phyloP scores from a whole-genome alignment of 108 stramenopile species.

The Stephanodiscus minutulus region DNA sequence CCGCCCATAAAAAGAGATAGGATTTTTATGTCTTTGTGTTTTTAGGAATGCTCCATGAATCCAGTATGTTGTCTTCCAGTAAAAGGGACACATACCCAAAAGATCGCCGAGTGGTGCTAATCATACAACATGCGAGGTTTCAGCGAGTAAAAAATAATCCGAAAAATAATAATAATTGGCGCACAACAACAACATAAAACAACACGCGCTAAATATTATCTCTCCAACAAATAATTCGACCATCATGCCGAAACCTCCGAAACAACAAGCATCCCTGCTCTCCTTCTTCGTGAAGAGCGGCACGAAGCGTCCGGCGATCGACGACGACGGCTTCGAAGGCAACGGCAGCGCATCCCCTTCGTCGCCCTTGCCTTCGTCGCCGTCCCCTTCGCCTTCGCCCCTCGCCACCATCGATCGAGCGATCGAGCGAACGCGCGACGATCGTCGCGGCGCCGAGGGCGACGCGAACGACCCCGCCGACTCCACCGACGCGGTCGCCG shows the following conservation, averaged over 20 bases:
- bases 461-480: background rate
- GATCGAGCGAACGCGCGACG: background rate
- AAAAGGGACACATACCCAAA: no score
- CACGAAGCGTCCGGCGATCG: background rate
- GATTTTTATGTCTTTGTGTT: no score
- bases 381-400: background rate
- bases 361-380: background rate
- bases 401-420: background rate
- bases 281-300: background rate
- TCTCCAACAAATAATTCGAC: no score
- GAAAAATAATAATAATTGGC: no score
- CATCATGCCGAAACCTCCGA: background rate
- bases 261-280: slow-evolving; percentile 7
- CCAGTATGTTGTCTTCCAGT: no score
- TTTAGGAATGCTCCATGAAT: no score
- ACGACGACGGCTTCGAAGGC: background rate
- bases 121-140: no score
- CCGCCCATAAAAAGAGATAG: no score
- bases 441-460: background rate
- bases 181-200: no score
- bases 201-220: no score
- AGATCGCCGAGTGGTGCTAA: no score
- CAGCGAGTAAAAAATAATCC: no score
- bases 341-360: background rate
- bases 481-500: background rate